These are phyloP conservation scores for Parmelia sp. DNA, from an alignment of 495 filamentous ascomycete species.

Conservation along the genomic window DNA sequence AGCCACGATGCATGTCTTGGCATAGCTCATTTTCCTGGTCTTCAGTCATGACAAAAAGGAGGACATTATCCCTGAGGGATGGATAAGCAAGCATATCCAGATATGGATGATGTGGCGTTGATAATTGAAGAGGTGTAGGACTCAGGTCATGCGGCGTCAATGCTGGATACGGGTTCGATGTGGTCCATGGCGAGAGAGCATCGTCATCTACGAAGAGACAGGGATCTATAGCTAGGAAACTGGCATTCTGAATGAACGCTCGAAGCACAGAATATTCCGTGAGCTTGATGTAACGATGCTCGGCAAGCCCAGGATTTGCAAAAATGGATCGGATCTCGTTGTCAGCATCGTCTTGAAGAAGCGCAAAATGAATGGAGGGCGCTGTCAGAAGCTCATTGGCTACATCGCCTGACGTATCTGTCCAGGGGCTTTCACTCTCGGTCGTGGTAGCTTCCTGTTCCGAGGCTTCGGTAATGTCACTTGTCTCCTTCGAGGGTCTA, in stretches of 20 bases:
- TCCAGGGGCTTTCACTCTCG: background rate
- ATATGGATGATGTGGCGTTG: slow-evolving; percentile 37
- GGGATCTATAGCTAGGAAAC: slow-evolving; percentile 11
- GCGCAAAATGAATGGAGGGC: background rate
- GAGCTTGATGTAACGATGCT: slow-evolving; percentile 20
- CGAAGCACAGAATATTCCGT: slow-evolving; percentile 21
- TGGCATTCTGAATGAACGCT: slow-evolving; percentile 19
- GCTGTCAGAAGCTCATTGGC: background rate
- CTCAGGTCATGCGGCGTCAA: slow-evolving; percentile 28
- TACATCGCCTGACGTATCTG: background rate
- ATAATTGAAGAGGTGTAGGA: slow-evolving; percentile 35
- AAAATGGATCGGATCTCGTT: background rate
- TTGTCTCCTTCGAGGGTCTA: background rate
- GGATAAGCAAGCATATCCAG: slow-evolving; percentile 38
- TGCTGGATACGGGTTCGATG: slow-evolving; percentile 17
- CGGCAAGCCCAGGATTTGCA: slow-evolving; percentile 2
- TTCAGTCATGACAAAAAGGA: slow-evolving; percentile 26
- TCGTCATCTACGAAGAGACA: slow-evolving; percentile 11
- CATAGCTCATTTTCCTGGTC: slow-evolving; percentile 23
- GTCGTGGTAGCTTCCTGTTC: background rate
- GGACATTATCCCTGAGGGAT: slow-evolving; percentile 30
- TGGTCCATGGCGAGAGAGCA: slow-evolving; percentile 21
- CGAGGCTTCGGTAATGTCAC: background rate
- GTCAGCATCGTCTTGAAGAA: background rate
- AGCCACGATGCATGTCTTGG: slow-evolving; percentile 12